phyloP scores from a whole-genome alignment of 2,329 filamentous ascomycete species.

The Simplicillium aogashimaense region DNA sequence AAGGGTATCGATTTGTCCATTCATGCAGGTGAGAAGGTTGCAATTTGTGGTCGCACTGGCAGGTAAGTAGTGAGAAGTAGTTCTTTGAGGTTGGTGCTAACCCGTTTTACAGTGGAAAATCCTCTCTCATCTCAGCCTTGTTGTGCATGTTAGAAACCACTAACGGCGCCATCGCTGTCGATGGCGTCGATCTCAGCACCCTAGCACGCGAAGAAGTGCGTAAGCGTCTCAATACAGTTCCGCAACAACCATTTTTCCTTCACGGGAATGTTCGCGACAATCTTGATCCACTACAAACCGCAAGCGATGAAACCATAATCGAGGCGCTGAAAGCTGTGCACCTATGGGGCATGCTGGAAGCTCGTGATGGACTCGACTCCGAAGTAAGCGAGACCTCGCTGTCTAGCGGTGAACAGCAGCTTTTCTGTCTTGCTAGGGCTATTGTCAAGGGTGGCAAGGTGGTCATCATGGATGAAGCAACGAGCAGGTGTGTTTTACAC shows the following conservation, averaged over 20 bases:
- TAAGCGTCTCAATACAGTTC: slow-evolving; percentile 27
- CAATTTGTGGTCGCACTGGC: slow-evolving; percentile 33
- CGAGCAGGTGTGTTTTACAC: slow-evolving; percentile 13
- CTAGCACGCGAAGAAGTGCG: slow-evolving; percentile 14
- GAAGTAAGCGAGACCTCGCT: slow-evolving; percentile 18
- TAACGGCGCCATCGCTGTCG: slow-evolving; percentile 30
- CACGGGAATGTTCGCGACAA: slow-evolving; percentile 38
- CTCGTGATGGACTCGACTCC: slow-evolving; percentile 25
- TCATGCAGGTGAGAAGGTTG: slow-evolving; percentile 23
- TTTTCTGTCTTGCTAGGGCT: slow-evolving; percentile 28
- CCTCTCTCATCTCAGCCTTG: slow-evolving; percentile 28
- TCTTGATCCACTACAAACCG: slow-evolving; percentile 28
- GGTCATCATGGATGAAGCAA: slow-evolving; percentile 28
- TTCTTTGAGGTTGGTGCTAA: slow-evolving; percentile 7
- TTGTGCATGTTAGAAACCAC: slow-evolving; percentile 36
- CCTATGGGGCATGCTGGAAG: slow-evolving; percentile 28
- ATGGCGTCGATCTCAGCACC: slow-evolving; percentile 25
- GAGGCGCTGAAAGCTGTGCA: slow-evolving; percentile 32
- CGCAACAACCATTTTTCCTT: slow-evolving; percentile 42
- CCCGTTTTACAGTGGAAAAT: slow-evolving; percentile 17
- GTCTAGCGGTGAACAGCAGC: slow-evolving; percentile 33
- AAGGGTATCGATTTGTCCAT: slow-evolving; percentile 19
- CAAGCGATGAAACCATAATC: slow-evolving; percentile 29
- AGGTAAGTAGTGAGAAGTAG: slow-evolving; percentile 11
- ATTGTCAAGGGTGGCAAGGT: slow-evolving; percentile 22